Base-by-base conservation (phyloP, 2,329 filamentous ascomycete genomes). In the Fonsecaea monophora region DNA sequence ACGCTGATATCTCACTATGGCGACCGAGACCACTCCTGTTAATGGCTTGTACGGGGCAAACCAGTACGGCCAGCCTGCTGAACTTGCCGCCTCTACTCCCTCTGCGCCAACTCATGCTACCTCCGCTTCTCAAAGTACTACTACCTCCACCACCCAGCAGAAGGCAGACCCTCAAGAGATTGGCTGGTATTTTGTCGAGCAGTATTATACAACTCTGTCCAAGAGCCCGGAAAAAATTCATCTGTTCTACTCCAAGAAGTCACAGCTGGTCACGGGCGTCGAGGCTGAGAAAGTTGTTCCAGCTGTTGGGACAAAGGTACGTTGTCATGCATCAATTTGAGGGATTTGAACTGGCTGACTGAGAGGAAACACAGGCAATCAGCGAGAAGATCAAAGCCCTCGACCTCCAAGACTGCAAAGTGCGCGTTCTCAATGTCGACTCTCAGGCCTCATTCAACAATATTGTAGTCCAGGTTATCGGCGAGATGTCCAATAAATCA, bases 121-220 rank as follows among this genome's bases (percentile, higher is more conserved):
- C 18, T 70, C 71, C 50, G 69, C 67, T 18, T 72, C 70, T 59
- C 72, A 73, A 48, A 70, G 70, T 65, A 71, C 70, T 15, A 68
- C 68, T 37, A 65, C 71, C 35, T 69, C 69, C 13, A 62, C 66
- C 55, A 60, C 75, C 30, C 82, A 84, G 45, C 59, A 53, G 48
- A 71, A 72, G 64, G 66, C 74, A 15, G 67, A 85, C 87, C 70
- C 83, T 83, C 74, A 97, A 97, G 84, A 98, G 83, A 93, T 99
- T 73, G 95, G 93, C 80, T 99, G 95, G 95, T 98, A 94, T 83
- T 99, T 99, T 74, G 95, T 99, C 66, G 94, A 98, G 86, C 93
- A 97, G 81, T 99, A 97, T 85, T 99, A 99, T 83, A 98, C 92
- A 74, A 99, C 93, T 69, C 83, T 99, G 77, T 97, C 94, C 88